These are phyloP conservation scores for Suhomyces xylopsoci DNA, from an alignment of 805 yeast genomes.

Conservation along the genomic window DNA sequence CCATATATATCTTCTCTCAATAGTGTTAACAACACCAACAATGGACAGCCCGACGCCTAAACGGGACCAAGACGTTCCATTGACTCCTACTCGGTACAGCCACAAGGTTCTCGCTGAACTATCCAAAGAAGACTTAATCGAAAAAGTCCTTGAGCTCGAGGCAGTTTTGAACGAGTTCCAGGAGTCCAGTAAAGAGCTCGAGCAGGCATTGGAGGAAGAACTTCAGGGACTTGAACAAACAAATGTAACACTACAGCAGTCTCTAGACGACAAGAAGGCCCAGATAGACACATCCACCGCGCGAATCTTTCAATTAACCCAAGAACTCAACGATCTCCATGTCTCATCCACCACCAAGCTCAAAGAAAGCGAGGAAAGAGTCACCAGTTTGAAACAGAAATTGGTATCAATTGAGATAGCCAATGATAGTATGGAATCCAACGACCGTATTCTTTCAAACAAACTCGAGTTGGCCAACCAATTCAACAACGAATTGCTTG, in stretches of 20 bases:
- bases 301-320: constrained; percentile 11
- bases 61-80: constrained; percentile 5
- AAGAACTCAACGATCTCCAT: constrained; percentile 20
- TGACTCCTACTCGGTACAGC: constrained; percentile 11
- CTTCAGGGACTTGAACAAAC: constrained; percentile 30
- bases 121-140: constrained; percentile 20
- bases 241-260: constrained; percentile 16
- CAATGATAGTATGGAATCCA: constrained; percentile 39
- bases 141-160: constrained; percentile 35
- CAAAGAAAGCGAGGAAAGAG: constrained; percentile 17
- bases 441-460: constrained; percentile 33
- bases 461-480: constrained; percentile 34
- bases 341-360: constrained; percentile 9
- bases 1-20: background rate
- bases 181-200: constrained; percentile 43
- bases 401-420: constrained; percentile 41
- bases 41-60: constrained; percentile 14
- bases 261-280: constrained; percentile 15
- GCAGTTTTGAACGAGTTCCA: constrained; percentile 40
- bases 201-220: constrained; percentile 44
- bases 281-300: constrained; percentile 18
- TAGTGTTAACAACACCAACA: background rate
- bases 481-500: constrained; percentile 41
- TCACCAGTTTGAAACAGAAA: constrained; percentile 23
- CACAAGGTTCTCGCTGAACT: constrained; percentile 7